Evolutionary conservation across 208 protist genomes (phyloP).

Genomic region (Wallacemonas sp.): DNA sequence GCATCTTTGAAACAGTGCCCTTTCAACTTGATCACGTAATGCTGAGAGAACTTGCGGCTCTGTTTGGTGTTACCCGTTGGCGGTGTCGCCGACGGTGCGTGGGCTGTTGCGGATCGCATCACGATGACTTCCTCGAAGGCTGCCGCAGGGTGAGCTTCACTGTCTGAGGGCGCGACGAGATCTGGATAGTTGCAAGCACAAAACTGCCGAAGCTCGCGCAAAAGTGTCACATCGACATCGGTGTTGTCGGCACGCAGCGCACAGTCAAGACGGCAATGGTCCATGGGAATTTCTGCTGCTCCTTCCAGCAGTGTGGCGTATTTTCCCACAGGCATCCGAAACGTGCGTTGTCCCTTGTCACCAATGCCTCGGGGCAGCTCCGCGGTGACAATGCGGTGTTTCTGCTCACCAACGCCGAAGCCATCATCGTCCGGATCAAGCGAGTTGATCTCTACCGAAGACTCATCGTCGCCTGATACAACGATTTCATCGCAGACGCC

Average conservation of each 20-base stretch:
- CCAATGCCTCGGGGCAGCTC: background rate
- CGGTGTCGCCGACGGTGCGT: background rate
- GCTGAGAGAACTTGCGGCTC: conserved; percentile 86
- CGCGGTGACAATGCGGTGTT: background rate
- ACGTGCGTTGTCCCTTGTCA: background rate
- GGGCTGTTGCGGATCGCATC: conserved; percentile 38
- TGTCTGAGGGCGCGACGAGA: background rate
- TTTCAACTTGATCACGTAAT: conserved; percentile 74
- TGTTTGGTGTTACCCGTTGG: no score
- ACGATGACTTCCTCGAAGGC: conserved; percentile 46
- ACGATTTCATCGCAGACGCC: conserved; percentile 13
- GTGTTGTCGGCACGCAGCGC: conserved; percentile 36
- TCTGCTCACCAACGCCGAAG: no score
- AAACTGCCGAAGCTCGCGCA: conserved; percentile 51
- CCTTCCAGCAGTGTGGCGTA: background rate
- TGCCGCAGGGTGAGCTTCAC: background rate
- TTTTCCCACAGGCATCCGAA: background rate
- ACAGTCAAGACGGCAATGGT: conserved; percentile 55
- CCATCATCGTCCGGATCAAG: no score
- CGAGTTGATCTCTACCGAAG: no score
- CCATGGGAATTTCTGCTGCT: conserved; percentile 14
- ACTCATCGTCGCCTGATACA: no score
- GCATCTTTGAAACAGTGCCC: conserved; percentile 51
- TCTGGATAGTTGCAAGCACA: conserved; percentile 31
- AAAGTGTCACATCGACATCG: conserved; percentile 33